phyloP scores from a whole-genome alignment of 345 rosid species.

The Draba incana region DNA sequence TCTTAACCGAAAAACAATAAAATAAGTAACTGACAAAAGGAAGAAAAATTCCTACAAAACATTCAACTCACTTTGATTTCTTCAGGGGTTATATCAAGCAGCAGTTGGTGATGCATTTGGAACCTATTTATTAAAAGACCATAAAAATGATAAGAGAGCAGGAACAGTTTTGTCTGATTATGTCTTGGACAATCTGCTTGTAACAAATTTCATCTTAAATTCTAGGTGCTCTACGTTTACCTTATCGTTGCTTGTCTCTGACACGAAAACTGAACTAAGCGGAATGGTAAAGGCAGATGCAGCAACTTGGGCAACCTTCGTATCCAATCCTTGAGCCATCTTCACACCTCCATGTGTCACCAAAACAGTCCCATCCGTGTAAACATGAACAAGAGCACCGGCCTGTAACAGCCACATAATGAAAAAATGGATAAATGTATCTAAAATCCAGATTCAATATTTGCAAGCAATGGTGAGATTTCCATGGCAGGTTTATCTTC shows the following conservation, averaged over 20 bases:
- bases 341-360: conserved; percentile 98
- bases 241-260: conserved; percentile 99
- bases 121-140: conserved; percentile 52
- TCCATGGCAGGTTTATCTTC: not conserved
- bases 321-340: conserved; percentile 99
- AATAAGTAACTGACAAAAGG: no score
- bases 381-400: conserved; percentile 94
- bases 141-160: not conserved
- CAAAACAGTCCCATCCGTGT: conserved; percentile 96
- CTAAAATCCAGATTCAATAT: not conserved
- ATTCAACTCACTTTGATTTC: conserved; percentile 43
- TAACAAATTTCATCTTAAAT: no score
- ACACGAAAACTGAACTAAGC: conserved; percentile 81
- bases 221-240: conserved; percentile 39
- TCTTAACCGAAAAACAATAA: conserved; percentile 1
- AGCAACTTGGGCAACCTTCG: conserved; percentile 97
- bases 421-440: no score
- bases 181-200: no score
- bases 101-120: conserved; percentile 98
- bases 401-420: conserved; percentile 53
- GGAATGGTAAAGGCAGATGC: conserved; percentile 90
- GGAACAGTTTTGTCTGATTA: no score
- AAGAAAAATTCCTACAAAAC: not conserved
- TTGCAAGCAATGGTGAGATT: conserved; percentile 20
- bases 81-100: conserved; percentile 86